phyloP scores from a whole-genome alignment of 2,329 filamentous ascomycete species.

The Dactylonectria estremocensis region DNA sequence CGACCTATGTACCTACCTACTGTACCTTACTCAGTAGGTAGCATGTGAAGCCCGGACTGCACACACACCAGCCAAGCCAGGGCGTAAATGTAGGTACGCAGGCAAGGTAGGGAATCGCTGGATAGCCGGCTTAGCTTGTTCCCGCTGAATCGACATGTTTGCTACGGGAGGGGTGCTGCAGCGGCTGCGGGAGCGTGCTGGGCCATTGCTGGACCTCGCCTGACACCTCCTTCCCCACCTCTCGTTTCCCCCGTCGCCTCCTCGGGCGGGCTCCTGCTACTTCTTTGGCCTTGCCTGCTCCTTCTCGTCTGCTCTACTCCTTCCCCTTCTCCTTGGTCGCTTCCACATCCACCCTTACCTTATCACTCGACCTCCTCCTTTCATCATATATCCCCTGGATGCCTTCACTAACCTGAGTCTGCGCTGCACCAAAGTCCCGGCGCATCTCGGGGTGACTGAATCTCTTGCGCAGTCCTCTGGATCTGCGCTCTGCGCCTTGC shows the following conservation, averaged over 20 bases:
- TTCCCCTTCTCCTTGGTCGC: conserved; percentile 38
- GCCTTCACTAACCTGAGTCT: conserved; percentile 30
- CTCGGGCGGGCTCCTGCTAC: conserved; percentile 34
- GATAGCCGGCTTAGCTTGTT: too few relatives aligned
- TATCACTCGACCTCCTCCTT: conserved; percentile 40
- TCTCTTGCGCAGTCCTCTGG: conserved; percentile 36
- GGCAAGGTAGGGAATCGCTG: too few relatives aligned
- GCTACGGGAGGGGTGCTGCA: conserved; percentile 18
- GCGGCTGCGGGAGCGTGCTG: conserved; percentile 17
- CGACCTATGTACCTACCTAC: too few relatives aligned
- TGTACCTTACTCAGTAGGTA: too few relatives aligned
- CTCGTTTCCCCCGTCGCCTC: conserved; percentile 35
- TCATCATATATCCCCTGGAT: conserved; percentile 36
- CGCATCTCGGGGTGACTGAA: conserved; percentile 29
- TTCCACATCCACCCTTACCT: conserved; percentile 33
- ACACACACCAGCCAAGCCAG: too few relatives aligned
- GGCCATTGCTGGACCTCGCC: conserved; percentile 25
- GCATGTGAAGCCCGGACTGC: too few relatives aligned
- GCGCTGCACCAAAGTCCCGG: conserved; percentile 31
- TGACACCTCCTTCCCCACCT: conserved; percentile 46
- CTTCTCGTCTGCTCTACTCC: conserved; percentile 40
- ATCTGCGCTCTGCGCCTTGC: conserved; percentile 14
- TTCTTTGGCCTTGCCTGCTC: conserved; percentile 34
- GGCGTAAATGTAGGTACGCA: too few relatives aligned
- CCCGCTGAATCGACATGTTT: not conserved